A percentile compares a stretch with the other conserved stretches of the same genome.
Conservation (phyloP, 352 stramenopile species). For the Phytopythium boreale region DNA sequence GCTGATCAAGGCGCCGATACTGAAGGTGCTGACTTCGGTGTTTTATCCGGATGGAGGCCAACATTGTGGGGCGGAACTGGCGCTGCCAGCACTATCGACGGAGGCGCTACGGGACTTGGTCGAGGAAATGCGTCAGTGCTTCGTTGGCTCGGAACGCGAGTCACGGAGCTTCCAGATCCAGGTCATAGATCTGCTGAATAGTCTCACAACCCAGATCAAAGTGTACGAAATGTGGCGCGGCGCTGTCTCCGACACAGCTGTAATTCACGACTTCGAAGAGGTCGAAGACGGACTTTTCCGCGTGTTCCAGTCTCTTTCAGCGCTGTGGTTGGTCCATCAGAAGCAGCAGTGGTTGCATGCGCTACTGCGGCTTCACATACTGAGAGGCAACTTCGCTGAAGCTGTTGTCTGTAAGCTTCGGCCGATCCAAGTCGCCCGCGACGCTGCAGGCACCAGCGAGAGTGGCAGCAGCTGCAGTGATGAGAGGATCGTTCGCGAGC, state of each 20-base stretch:
- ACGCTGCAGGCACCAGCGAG: not conserved
- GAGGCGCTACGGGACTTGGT: conserved; percentile 40
- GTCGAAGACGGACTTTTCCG: conserved; percentile 62
- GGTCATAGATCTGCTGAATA: conserved; percentile 45
- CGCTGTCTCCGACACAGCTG: conserved; percentile 22
- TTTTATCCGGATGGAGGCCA: conserved; percentile 33
- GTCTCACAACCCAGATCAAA: conserved; percentile 49
- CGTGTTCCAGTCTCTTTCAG: conserved; percentile 49
- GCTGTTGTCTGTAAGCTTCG: conserved; percentile 57
- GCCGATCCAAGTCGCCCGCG: conserved; percentile 35
- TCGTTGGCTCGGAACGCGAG: conserved; percentile 9
- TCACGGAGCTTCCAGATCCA: conserved; percentile 38
- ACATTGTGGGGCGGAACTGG: not conserved
- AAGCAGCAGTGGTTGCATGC: conserved; percentile 62
- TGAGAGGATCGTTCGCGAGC: conserved; percentile 37
- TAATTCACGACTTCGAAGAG: conserved; percentile 42
- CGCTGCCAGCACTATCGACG: conserved; percentile 20
- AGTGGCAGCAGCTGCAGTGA: not conserved
- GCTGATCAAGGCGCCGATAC: conserved; percentile 40
- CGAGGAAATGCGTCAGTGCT: conserved; percentile 50
- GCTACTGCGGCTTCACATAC: conserved; percentile 47
- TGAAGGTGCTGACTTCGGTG: conserved; percentile 39
- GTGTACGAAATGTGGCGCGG: conserved; percentile 53
- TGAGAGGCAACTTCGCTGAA: conserved; percentile 43
- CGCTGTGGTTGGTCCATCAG: conserved; percentile 50